phyloP scores from a whole-genome alignment of 352 stramenopile genomes.

The Phytophthora quininea region DNA sequence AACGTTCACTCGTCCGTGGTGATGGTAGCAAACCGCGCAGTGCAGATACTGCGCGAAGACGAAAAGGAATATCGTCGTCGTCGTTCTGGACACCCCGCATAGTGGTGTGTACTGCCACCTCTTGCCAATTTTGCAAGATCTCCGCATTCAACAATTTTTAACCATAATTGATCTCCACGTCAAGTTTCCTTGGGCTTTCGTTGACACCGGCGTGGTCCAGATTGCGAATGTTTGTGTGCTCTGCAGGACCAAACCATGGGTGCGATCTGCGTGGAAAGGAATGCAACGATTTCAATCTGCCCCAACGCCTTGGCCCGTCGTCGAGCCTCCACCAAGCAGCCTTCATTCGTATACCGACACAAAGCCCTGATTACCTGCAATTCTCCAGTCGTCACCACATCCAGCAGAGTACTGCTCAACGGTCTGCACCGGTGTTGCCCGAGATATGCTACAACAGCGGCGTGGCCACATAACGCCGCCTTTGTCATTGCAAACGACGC shows the following conservation, averaged over 20 bases:
- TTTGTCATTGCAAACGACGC: conserved; percentile 42
- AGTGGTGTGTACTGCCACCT: background rate
- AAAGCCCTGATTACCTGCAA: conserved; percentile 31
- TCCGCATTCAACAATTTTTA: background rate
- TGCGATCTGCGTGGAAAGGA: conserved; percentile 29
- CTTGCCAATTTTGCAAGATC: background rate
- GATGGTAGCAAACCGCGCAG: conserved; percentile 64
- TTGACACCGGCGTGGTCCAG: conserved; percentile 32
- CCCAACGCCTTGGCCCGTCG: conserved; percentile 29
- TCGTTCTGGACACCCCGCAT: background rate
- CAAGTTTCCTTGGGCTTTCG: conserved; percentile 13
- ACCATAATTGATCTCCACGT: background rate
- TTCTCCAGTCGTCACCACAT: conserved; percentile 35
- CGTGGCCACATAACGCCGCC: conserved; percentile 31
- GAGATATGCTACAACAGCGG: conserved; percentile 29
- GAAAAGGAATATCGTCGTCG: conserved; percentile 23
- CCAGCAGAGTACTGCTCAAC: conserved; percentile 33
- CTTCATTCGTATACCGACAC: conserved; percentile 37
- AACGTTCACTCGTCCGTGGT: conserved; percentile 80
- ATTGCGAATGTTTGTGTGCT: conserved; percentile 26
- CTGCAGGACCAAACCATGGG: conserved; percentile 31
- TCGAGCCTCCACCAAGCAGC: conserved; percentile 37
- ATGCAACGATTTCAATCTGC: conserved; percentile 24
- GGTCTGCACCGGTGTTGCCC: conserved; percentile 27
- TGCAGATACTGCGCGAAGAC: conserved; percentile 49